Evolutionary conservation across 352 stramenopile genomes (phyloP), one percentile per base, ranked within the genome.

Genomic region (Globisporangium cylindrosporum): DNA sequence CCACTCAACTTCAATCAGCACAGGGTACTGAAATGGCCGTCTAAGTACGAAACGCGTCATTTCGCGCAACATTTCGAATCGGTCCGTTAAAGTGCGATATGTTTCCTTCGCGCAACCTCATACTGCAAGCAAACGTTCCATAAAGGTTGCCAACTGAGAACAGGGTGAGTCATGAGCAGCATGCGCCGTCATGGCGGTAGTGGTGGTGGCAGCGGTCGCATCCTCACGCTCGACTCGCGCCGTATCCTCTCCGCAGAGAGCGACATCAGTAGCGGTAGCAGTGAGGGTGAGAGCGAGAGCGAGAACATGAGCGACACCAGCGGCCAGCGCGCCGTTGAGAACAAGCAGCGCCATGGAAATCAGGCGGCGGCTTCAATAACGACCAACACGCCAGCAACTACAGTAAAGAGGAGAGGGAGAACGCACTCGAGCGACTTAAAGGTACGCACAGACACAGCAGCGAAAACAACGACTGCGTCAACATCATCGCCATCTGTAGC

Each of bases 271-370:
- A 61, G 36, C 54, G 27, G 48, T 29, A 34, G 32, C 41, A 67
- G 59, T 14, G 59, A 63, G 32, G 65, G 61, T n/a, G 59, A 63
- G 32, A 65, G 61, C 22, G 59, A 38, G 32, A 38, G 61, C 12
- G 67, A 66, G 27, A 51, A 15, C 43, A 56, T 48, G 29, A 69
- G 56, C 43, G 66, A 71, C 58, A 20, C 59, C 22, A 66, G 59
- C 15, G n/a, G 2, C 22, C 53, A 53, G 10, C 25, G 61, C 59
- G 32, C 22, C 12, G 46, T 58, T 32, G 59, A 71, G 59, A 71
- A 67, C 61, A 59, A 64, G 38, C 53, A 57, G 38, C 32, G 3
- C 6, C 60, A 36, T 24, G 46, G 43, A 34, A 72, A 67, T 54
- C 48, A 60, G 32, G 15, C 43, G 48, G 8, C 22, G 41, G 12